Percentiles rank a stretch among this genome's conserved stretches.
Conservation (phyloP, 176 grass and related monocot species). For the Ensete ventricosum region DNA sequence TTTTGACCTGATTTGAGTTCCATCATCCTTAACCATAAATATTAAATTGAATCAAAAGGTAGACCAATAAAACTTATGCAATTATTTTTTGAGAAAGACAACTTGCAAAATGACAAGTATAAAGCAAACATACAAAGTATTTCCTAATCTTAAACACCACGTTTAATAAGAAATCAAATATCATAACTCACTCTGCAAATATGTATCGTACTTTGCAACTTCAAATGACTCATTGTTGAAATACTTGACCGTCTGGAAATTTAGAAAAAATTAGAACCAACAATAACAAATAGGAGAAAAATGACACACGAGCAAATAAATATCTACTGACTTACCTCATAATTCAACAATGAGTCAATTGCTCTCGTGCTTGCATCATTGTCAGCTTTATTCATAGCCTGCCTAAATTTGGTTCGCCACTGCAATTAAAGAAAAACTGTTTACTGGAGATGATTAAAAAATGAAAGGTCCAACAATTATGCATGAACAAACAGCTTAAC, state of each 20-base stretch:
- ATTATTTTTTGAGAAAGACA: not conserved
- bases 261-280: slow-evolving; percentile 7
- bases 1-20: not conserved
- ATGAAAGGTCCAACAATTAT: not conserved
- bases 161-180: not conserved
- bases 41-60: not conserved
- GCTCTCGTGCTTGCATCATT: slow-evolving; percentile 90
- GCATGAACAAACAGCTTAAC: not conserved
- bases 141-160: not conserved
- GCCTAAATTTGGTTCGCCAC: slow-evolving; percentile 94
- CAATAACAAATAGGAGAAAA: slow-evolving; percentile 14
- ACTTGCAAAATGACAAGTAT: slow-evolving; percentile 2
- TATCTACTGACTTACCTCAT: slow-evolving; percentile 62
- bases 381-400: slow-evolving; percentile 95
- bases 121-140: not conserved
- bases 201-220: slow-evolving; percentile 89
- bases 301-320: slow-evolving; percentile 12
- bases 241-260: slow-evolving; percentile 82
- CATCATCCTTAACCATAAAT: not conserved
- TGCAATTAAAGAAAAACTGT: slow-evolving; percentile 27
- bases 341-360: slow-evolving; percentile 93
- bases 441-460: not conserved
- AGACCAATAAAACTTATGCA: not conserved
- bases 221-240: slow-evolving; percentile 96
- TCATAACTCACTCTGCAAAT: slow-evolving; percentile 75